phyloP scores from a whole-genome alignment of 768 basidiomycete genomes.

The Boletus edulis region DNA sequence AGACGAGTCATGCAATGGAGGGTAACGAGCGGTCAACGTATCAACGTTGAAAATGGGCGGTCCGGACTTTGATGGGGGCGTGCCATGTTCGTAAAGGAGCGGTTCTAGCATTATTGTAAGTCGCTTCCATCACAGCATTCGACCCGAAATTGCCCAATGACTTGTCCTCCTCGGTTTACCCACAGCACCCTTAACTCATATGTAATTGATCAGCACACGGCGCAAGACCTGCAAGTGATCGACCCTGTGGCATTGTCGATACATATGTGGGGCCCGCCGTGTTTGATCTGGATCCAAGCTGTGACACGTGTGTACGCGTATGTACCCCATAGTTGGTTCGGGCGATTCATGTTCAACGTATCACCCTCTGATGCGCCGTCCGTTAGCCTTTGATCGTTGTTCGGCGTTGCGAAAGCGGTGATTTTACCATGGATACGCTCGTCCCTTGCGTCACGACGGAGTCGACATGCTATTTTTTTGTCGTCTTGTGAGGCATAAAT shows the following conservation, averaged over 20 bases:
- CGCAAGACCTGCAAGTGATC: too few species aligned
- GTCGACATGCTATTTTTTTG: neutral
- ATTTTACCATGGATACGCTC: constrained; percentile 6
- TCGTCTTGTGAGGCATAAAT: neutral
- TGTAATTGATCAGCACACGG: neutral
- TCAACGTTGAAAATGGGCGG: constrained; percentile 2
- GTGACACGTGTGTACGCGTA: neutral
- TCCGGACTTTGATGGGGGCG: neutral
- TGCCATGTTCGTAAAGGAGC: neutral
- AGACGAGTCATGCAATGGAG: neutral
- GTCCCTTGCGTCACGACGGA: constrained; percentile 4
- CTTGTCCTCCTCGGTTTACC: constrained; percentile 12
- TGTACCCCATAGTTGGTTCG: neutral
- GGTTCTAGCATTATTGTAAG: neutral
- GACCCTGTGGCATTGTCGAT: neutral
- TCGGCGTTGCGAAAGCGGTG: neutral
- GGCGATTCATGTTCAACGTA: neutral
- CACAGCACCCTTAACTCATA: constrained; percentile 1
- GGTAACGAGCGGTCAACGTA: neutral
- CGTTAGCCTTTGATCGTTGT: neutral
- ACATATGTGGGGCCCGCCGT: neutral
- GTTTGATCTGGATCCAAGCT: neutral
- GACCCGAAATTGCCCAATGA: neutral
- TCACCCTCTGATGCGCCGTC: too few species aligned
- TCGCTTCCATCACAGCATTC: constrained; percentile 10